These are phyloP conservation scores for Ampelomyces quisqualis DNA, from an alignment of 2,329 filamentous ascomycete species.

Conservation along the genomic window DNA sequence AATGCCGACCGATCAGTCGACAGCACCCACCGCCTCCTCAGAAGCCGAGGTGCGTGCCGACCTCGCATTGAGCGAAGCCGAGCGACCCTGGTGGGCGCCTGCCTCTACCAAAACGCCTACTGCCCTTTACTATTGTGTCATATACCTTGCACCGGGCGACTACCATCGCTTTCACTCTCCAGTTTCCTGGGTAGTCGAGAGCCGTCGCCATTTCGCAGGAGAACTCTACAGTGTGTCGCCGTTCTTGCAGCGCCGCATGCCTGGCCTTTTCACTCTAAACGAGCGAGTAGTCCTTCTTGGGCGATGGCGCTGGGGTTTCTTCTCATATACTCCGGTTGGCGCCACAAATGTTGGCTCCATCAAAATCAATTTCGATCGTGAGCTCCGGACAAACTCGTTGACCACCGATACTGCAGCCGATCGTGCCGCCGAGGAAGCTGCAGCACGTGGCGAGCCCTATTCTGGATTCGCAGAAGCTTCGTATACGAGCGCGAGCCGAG, in stretches of 20 bases:
- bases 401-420: slow-evolving; percentile 92
- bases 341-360: slow-evolving; percentile 98
- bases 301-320: slow-evolving; percentile 96
- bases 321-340: slow-evolving; percentile 91
- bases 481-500: slow-evolving; percentile 73
- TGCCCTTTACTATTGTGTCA: slow-evolving; percentile 86
- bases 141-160: slow-evolving; percentile 95
- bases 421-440: slow-evolving; percentile 76
- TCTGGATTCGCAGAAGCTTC: slow-evolving; percentile 91
- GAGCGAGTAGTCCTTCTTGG: slow-evolving; percentile 92
- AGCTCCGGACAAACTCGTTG: slow-evolving; percentile 88
- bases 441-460: slow-evolving; percentile 74
- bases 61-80: slow-evolving; percentile 66
- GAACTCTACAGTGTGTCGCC: slow-evolving; percentile 94
- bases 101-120: slow-evolving; percentile 52
- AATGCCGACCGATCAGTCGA: slow-evolving; percentile 72
- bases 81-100: slow-evolving; percentile 56
- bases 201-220: slow-evolving; percentile 93
- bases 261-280: slow-evolving; percentile 93
- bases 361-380: slow-evolving; percentile 93
- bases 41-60: slow-evolving; percentile 83
- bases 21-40: slow-evolving; percentile 64
- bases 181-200: slow-evolving; percentile 90
- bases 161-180: slow-evolving; percentile 99
- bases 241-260: slow-evolving; percentile 88